A percentile compares a stretch with the other conserved stretches of the same genome.
Evolutionary conservation across 768 basidiomycete species (phyloP).

Genomic region (Epithele typhae): DNA sequence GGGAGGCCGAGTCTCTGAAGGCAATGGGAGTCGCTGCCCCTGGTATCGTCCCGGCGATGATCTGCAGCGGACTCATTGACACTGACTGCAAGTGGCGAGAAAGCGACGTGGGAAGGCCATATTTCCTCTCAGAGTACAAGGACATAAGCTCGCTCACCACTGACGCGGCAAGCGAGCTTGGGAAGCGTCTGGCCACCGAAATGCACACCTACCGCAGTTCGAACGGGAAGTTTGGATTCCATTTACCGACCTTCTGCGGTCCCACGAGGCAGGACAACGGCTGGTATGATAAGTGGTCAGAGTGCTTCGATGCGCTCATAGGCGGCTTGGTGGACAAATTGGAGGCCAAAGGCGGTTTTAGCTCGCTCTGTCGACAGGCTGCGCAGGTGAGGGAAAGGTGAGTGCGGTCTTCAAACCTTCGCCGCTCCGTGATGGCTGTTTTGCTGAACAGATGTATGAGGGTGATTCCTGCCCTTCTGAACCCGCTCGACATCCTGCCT

Average conservation of each 20-base stretch:
- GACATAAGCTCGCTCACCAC: constrained; percentile 45
- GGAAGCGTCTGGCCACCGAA: constrained; percentile 59
- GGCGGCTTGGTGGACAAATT: constrained; percentile 51
- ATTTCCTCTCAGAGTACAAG: constrained; percentile 75
- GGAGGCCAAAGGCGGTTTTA: constrained; percentile 34
- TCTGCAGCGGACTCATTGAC: constrained; percentile 42
- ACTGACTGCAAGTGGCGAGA: constrained; percentile 22
- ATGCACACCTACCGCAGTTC: constrained; percentile 53
- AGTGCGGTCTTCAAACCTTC: no score
- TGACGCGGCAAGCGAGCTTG: constrained; percentile 46
- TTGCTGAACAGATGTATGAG: constrained; percentile 30
- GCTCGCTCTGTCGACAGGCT: constrained; percentile 47
- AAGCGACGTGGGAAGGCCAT: constrained; percentile 40
- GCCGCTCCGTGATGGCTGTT: neutral
- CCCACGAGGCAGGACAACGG: constrained; percentile 66
- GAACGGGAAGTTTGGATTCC: constrained; percentile 59
- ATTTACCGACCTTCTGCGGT: constrained; percentile 74
- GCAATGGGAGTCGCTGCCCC: constrained; percentile 64
- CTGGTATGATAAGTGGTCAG: constrained; percentile 69
- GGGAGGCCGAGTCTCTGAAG: constrained; percentile 66
- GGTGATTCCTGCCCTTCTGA: constrained; percentile 69
- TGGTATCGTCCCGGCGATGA: constrained; percentile 54
- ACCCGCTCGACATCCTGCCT: constrained; percentile 52
- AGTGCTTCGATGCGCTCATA: constrained; percentile 61
- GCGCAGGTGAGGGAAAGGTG: constrained; percentile 46